Base-by-base conservation (phyloP, 75 land plant genomes). In the Selaginella tamariscina region DNA sequence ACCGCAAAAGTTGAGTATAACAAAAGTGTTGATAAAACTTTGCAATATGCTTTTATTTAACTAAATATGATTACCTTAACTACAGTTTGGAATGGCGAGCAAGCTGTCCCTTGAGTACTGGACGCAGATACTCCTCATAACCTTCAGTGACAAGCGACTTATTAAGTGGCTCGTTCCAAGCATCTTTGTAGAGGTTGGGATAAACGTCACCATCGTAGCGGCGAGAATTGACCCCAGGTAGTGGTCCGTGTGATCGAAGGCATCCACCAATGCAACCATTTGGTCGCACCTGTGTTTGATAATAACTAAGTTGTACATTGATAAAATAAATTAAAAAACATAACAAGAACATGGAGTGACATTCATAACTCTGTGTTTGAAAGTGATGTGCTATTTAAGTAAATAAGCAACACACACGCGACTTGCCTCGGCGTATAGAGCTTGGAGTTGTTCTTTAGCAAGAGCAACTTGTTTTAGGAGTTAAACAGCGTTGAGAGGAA, bases 161-260 rank as follows among this genome's bases (percentile, higher is more conserved):
- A 54, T 94, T 94, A 27, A 90, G 56, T 28, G 98, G 88, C 13
- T 94, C 98, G 75, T 94, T 90, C 79, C 87, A 90, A 49, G 98
- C 98, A 68, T 77, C 86, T 32, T 83, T 82, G 31, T 94, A 94
- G 21, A 94, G 86, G 27, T 80, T 78, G 26, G 86, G 83, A 60
- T 94, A 94, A 27, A 94, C 98, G 70, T 94, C 86, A 21, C 98
- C 98, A 72, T 94, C 96, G 68, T 90, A 94, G 32, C 98, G 81
- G 5, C 98, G 21, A 94, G 78, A 56, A 75, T 60, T 1, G 98
- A 94, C 15, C 86, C 82, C 21, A 94, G 84, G 62, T 60, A 94
- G 66, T 90, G 83, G 62, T 94, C 96, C 11, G 96, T 87, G 73
- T 94, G 86, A 73, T 90, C 89, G 65, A 94, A 94, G 31, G 98